phyloP scores from a whole-genome alignment of 2,329 filamentous ascomycete species.

The Plenodomus tracheiphilus region DNA sequence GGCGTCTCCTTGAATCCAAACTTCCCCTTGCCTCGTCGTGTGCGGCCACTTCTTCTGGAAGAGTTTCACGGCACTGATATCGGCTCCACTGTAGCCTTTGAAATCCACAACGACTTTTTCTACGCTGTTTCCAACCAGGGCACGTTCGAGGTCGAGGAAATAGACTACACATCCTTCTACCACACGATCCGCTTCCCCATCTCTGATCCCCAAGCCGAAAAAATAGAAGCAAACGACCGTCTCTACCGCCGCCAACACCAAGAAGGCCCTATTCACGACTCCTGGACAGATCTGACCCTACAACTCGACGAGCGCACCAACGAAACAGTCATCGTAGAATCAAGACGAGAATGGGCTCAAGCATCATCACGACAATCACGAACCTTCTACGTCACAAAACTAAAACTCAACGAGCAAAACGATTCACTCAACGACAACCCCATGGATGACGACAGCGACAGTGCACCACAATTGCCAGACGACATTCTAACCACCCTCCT shows the following conservation, averaged over 20 bases:
- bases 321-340: slow-evolving; percentile 65
- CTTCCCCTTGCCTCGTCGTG: slow-evolving; percentile 49
- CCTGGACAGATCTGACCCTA: slow-evolving; percentile 70
- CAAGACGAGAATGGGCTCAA: slow-evolving; percentile 67
- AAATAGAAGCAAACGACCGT: slow-evolving; percentile 50
- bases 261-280: slow-evolving; percentile 73
- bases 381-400: slow-evolving; percentile 65
- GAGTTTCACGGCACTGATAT: slow-evolving; percentile 67
- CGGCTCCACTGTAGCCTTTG: slow-evolving; percentile 70
- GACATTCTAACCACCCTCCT: slow-evolving; percentile 32
- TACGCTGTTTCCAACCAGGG: slow-evolving; percentile 72
- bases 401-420: slow-evolving; percentile 49
- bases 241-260: slow-evolving; percentile 69
- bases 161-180: slow-evolving; percentile 71
- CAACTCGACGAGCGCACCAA: slow-evolving; percentile 63
- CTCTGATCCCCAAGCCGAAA: slow-evolving; percentile 45
- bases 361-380: slow-evolving; percentile 61
- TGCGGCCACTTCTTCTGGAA: slow-evolving; percentile 56
- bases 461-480: slow-evolving; percentile 4
- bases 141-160: slow-evolving; percentile 63
- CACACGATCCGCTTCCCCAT: slow-evolving; percentile 67
- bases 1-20: slow-evolving; percentile 40
- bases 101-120: slow-evolving; percentile 66
- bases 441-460: slow-evolving; percentile 20
- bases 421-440: slow-evolving; percentile 7